Conservation (phyloP, 257 asterid genomes). For the Jasminum sambac region DNA sequence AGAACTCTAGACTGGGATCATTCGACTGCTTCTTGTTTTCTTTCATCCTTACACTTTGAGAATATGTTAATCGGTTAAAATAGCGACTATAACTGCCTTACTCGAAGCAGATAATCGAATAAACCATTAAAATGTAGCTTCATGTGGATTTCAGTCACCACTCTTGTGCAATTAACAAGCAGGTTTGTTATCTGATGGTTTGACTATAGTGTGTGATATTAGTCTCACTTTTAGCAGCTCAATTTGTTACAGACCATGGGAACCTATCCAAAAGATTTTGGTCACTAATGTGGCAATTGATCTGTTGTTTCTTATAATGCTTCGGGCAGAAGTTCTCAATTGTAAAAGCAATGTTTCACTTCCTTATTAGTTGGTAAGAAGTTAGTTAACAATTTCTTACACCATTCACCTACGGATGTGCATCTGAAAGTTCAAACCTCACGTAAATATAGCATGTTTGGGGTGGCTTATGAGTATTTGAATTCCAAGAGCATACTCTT, state of each 20-base stretch:
- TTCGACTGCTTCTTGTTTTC: background rate
- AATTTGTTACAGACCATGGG: slow-evolving; percentile 1
- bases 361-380: slow-evolving; percentile 8
- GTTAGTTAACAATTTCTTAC: background rate
- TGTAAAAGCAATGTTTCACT: background rate
- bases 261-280: background rate
- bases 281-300: background rate
- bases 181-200: background rate
- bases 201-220: background rate
- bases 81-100: background rate
- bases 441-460: background rate
- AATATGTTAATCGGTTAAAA: background rate
- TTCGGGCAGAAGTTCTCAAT: slow-evolving; percentile 1
- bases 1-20: background rate
- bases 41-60: background rate
- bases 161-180: background rate
- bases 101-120: background rate
- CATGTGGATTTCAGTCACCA: background rate
- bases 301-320: slow-evolving; percentile 9
- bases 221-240: background rate
- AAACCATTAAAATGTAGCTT: background rate
- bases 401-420: background rate
- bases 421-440: background rate
- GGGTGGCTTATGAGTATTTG: background rate
- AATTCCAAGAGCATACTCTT: background rate